phyloP scores from a whole-genome alignment of 2,329 filamentous ascomycete genomes.

The Dactylellina cionopaga region DNA sequence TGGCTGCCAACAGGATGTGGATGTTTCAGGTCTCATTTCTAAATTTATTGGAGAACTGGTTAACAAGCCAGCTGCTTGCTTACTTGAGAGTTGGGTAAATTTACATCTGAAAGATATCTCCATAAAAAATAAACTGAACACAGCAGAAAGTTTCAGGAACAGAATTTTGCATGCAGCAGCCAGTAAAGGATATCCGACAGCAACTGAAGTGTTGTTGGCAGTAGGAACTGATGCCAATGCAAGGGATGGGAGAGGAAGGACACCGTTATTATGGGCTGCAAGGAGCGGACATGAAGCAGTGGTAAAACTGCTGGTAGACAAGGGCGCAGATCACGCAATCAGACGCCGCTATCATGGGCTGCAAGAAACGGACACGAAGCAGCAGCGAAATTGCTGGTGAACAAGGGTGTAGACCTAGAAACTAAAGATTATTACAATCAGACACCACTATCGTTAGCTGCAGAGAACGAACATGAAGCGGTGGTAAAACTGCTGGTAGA shows the following conservation, averaged over 20 bases:
- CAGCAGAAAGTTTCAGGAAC: neutral
- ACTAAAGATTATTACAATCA: too few species aligned
- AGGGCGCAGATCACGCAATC: neutral
- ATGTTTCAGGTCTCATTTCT: neutral
- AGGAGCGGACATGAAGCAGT: neutral
- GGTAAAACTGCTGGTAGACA: neutral
- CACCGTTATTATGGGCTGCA: neutral
- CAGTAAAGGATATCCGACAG: neutral
- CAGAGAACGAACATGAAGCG: neutral
- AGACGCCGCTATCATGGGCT: neutral
- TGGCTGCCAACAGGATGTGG: neutral
- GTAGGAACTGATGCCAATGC: neutral
- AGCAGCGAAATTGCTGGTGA: too few species aligned
- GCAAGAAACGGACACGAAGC: too few species aligned
- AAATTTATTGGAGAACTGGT: neutral
- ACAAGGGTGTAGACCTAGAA: too few species aligned
- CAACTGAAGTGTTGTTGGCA: neutral
- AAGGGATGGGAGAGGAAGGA: neutral
- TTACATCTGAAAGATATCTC: neutral
- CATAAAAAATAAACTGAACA: neutral
- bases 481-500: neutral
- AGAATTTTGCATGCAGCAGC: neutral
- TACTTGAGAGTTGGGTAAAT: neutral
- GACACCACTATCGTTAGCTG: too few species aligned
- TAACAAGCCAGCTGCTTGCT: neutral